Base-by-base conservation (phyloP, 2,329 filamentous ascomycete species). In the Leptodontidium sp. region DNA sequence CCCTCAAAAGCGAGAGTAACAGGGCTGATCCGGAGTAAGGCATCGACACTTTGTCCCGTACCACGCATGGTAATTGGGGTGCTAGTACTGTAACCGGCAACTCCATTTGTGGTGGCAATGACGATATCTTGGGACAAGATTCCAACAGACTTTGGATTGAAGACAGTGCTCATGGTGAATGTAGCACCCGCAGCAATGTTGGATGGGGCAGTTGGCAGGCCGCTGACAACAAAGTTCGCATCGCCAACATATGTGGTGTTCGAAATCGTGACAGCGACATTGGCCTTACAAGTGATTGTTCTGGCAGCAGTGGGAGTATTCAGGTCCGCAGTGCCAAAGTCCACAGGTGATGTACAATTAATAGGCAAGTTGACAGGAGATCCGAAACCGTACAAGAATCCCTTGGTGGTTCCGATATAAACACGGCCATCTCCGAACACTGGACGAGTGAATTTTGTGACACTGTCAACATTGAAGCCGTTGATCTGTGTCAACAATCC, bases 401-500 rank as follows among this genome's bases (percentile, higher is more conserved):
- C 87, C 29, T 79, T 77, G 2, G 79, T 84, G 0, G 83, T 85
- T 11, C 84, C 85, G n/a, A 88, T 76, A 69, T 88, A 89, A 2
- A 84, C 82, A 66, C 83, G 82, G 0, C 84, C 86, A 67, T 89
- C 81, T 7, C 87, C 87, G 66, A 89, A 88, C 2, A 87, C 85
- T 1, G 87, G 85, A 1, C 86, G 81, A 2, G 83, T 84, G 70
- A 89, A 89, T 77, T 89, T 89, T 57, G 81, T 84, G 4, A 84
- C 81, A 0, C 84, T 85, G 0, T 82, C 79, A 14, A 88, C 80
- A 32, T 83, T 83, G 71, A 88, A 87, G 1, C 81, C 81, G 40
- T 84, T 83, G 70, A 88, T 81, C 63, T 84, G 77, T 1, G 79
- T 83, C 59, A 89, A 75, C 1, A 76, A 69, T 0, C 83, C 84